phyloP scores from a whole-genome alignment of 2,329 filamentous ascomycete species.

The Pleomassaria siparia region DNA sequence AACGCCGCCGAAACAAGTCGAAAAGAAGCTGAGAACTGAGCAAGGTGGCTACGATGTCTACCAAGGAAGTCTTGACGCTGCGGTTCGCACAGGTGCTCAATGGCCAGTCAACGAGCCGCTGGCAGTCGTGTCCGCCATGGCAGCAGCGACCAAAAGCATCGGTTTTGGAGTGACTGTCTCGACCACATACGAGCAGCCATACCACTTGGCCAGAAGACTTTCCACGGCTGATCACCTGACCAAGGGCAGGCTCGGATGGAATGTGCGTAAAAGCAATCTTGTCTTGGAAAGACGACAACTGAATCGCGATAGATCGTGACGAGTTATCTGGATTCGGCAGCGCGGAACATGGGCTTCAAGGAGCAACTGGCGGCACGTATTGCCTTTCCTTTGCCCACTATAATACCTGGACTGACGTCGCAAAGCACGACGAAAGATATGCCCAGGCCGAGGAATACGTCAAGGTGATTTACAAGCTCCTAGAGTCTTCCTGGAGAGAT shows the following conservation, averaged over 20 bases:
- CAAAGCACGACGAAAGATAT: constrained; percentile 69
- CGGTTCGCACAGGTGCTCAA: constrained; percentile 64
- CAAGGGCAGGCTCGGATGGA: constrained; percentile 52
- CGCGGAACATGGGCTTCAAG: constrained; percentile 61
- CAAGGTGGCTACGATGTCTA: constrained; percentile 71
- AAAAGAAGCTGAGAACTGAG: neutral
- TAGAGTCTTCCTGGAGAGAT: constrained; percentile 67
- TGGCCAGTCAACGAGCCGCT: constrained; percentile 73
- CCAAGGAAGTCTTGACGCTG: constrained; percentile 62
- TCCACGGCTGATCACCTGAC: constrained; percentile 69
- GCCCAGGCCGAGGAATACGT: constrained; percentile 70
- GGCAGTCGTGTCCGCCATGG: constrained; percentile 66
- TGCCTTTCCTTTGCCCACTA: constrained; percentile 63
- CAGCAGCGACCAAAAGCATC: constrained; percentile 66
- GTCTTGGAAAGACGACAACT: neutral
- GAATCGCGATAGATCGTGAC: constrained; percentile 60
- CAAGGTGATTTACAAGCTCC: constrained; percentile 68
- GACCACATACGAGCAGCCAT: constrained; percentile 70
- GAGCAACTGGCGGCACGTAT: constrained; percentile 63
- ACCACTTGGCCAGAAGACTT: constrained; percentile 65
- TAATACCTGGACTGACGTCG: constrained; percentile 48
- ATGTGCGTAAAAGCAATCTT: constrained; percentile 9
- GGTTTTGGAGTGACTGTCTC: constrained; percentile 69
- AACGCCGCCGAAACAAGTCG: neutral
- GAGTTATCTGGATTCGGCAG: constrained; percentile 67